Base-by-base conservation (phyloP, 345 rosid species). In the Citrus cavaleriei region DNA sequence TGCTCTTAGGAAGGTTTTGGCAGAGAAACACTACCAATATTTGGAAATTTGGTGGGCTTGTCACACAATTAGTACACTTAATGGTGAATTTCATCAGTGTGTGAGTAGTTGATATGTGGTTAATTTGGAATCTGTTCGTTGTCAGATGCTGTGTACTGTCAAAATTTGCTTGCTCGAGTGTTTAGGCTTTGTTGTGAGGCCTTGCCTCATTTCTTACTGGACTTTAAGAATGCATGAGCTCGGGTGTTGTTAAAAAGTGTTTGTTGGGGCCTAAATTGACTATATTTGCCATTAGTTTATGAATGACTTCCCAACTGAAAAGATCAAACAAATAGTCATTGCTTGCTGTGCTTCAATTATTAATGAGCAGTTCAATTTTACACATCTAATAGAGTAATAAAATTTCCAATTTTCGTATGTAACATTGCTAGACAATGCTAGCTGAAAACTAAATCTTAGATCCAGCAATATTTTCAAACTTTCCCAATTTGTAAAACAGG, bases 401-500 rank as follows among this genome's bases (percentile, higher is more conserved):
- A 25, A 60, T 60, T 46, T 38, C 46, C 6, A 74, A 25, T 61
- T n/a, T 61, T n/a, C 28, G 22, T 54, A 1, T 34, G 65, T 22
- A 4, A 13, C 42, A 37, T 74, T 34, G 7, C 12, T 28, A 3
- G 55, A 42, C 49, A 42, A 42, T 10, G 4, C 49, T 42, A 13
- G 51, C 18, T 74, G 69, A 21, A 74, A 61, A 40, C 64, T 42
- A 63, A 40, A 40, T 42, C 32, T 32, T 35, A 54, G 64, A 51
- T 76, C 63, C 34, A 64, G 66, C 37, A 25, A 37, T 57, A 68
- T 5, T 18, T 37, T 25, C 19, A 55, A 77, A 67, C 4, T 22
- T 70, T 10, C 35, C 40, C 46, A 21, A 21, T 42, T 19, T 58
- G 55, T 70, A 28, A 38, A 34, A 58, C 90, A 88, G 94, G 86